Base-by-base conservation (phyloP, 2,329 filamentous ascomycete genomes). In the Diaporthe aspalathi region DNA sequence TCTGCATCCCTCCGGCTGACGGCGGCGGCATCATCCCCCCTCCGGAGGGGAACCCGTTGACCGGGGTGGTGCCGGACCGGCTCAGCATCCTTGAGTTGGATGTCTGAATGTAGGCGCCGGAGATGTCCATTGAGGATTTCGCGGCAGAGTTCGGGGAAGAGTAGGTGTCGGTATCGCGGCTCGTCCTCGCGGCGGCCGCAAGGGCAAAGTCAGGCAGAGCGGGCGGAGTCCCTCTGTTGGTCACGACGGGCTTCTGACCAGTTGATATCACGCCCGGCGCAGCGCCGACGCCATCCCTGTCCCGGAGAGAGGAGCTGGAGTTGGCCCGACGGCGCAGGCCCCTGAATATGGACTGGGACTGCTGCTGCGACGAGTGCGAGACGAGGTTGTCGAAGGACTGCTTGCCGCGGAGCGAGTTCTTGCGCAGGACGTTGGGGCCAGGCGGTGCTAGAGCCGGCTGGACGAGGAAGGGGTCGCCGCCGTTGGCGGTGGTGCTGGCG, bases 131-230 rank as follows among this genome's bases (percentile, higher is more conserved):
- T 7, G 60, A 70, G 29, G 67, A 35, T 8, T 57, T 56, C 7
- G 57, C 22, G 8, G 43, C 67, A 20, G 66, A 38, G 6, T 38
- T 27, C 12, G 43, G 72, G 45, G 69, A 52, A 16, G 35, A 16
- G 24, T 60, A 62, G 40, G 43, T 29, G 54, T 72, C 57, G 38
- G 50, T 56, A 20, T 72, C 66, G 12, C 60, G 70, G 52, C 49
- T 54, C 47, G 32, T 47, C 49, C 67, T 68, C 60, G 85, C 84
- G 5, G 84, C 83, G 54, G 83, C 83, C n/a, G 84, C 78, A 70
- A 87, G 83, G 5, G 85, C 85, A 79, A 87, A 86, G 67, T 88
- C 85, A 56, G 87, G 86, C 22, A 89, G 81, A 7, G 86, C 85
- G n/a, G 87, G 86, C 43, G 87, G 87, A 54, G 81, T 82, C 27